phyloP scores from a whole-genome alignment of 192 early-diverging fungal genomes.

The Coemansia sp. region DNA sequence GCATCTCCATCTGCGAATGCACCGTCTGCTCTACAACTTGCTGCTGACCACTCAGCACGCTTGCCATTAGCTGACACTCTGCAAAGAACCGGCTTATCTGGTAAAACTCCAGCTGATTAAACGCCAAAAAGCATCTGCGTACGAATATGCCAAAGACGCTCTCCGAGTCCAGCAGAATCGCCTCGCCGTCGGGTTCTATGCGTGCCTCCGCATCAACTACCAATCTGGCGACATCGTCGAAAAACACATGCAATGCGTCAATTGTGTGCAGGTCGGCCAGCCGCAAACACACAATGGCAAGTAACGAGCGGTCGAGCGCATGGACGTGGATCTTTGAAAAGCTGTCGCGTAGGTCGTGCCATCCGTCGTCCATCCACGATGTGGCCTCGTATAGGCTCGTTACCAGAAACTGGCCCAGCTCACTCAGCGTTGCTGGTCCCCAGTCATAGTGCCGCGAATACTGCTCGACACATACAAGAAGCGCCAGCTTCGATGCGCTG shows the following conservation, averaged over 20 bases:
- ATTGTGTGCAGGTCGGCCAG: slow-evolving; percentile 19
- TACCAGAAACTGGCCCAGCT: slow-evolving; percentile 28
- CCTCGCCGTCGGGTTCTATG: slow-evolving; percentile 7
- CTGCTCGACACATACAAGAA: slow-evolving; percentile 38
- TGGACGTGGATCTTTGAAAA: slow-evolving; percentile 7
- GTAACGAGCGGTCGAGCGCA: slow-evolving; percentile 17
- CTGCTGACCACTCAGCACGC: background rate
- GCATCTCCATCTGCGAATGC: slow-evolving; percentile 27
- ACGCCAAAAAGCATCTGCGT: slow-evolving; percentile 47
- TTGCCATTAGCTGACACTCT: slow-evolving; percentile 12
- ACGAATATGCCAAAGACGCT: slow-evolving; percentile 48
- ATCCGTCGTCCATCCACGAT: slow-evolving; percentile 3
- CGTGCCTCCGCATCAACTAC: slow-evolving; percentile 17
- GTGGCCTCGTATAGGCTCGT: slow-evolving; percentile 20
- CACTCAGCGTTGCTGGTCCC: slow-evolving; percentile 32
- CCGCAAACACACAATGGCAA: slow-evolving; percentile 6
- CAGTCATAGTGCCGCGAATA: slow-evolving; percentile 49
- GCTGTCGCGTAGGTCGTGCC: background rate
- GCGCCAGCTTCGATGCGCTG: slow-evolving; percentile 38
- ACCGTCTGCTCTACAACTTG: background rate
- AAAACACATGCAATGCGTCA: slow-evolving; percentile 34
- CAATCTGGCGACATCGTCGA: slow-evolving; percentile 24
- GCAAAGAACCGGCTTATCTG: slow-evolving; percentile 20
- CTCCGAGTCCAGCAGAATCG: slow-evolving; percentile 37
- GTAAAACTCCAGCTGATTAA: slow-evolving; percentile 52